phyloP scores from a whole-genome alignment of 805 yeast genomes.

The Saturnispora halmiae region DNA sequence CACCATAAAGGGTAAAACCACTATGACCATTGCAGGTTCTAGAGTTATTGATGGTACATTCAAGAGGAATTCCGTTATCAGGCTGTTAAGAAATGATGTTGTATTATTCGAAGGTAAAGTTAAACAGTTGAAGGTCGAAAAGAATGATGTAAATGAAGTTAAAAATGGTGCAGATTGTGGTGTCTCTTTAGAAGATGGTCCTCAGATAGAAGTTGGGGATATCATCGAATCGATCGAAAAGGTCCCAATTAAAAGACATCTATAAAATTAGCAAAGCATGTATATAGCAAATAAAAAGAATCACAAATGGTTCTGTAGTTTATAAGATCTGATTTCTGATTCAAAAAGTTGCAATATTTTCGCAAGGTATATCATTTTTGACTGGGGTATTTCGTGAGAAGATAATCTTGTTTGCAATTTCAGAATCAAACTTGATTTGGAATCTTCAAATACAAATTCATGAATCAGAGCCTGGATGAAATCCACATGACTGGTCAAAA shows the following conservation, averaged over 20 bases:
- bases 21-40: slow-evolving; percentile 75
- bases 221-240: slow-evolving; percentile 65
- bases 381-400: background rate
- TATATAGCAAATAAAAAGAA: no score
- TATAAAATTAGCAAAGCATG: slow-evolving; percentile 22
- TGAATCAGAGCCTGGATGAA: background rate
- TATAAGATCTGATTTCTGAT: background rate
- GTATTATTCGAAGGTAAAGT: slow-evolving; percentile 35
- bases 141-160: slow-evolving; percentile 69
- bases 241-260: slow-evolving; percentile 44
- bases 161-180: slow-evolving; percentile 91
- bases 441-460: background rate
- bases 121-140: slow-evolving; percentile 68
- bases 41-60: slow-evolving; percentile 64
- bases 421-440: background rate
- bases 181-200: slow-evolving; percentile 44
- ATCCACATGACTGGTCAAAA: background rate
- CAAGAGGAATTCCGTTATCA: slow-evolving; percentile 41
- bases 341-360: background rate
- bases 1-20: slow-evolving; percentile 45
- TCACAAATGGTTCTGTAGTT: no score
- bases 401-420: slow-evolving; percentile 1
- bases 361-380: background rate
- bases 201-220: slow-evolving; percentile 50
- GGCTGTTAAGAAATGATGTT: slow-evolving; percentile 41